phyloP scores from a whole-genome alignment of 2,329 filamentous ascomycete genomes.

The Boeremia lycopersici region DNA sequence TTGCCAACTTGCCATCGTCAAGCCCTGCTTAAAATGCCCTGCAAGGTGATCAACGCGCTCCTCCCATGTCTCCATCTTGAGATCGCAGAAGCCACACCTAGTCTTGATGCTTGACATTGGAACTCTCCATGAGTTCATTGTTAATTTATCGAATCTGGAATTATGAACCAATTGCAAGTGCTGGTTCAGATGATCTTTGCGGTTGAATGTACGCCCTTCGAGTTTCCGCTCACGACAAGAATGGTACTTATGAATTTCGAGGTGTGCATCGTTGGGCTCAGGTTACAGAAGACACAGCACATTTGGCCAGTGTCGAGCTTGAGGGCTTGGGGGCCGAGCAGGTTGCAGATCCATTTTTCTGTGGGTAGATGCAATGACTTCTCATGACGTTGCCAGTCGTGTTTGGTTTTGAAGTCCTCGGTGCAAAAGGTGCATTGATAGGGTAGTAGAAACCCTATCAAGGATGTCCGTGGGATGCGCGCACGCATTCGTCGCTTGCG shows the following conservation, averaged over 20 bases:
- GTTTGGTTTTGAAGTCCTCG: constrained; percentile 38
- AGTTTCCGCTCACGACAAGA: constrained; percentile 29
- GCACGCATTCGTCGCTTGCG: constrained; percentile 12
- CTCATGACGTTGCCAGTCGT: constrained; percentile 40
- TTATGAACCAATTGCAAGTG: constrained; percentile 35
- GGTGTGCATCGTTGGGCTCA: constrained; percentile 9
- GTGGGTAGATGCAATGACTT: constrained; percentile 37
- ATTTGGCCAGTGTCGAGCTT: constrained; percentile 11
- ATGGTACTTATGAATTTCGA: constrained; percentile 28
- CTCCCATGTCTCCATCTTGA: constrained; percentile 27
- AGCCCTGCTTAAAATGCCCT: constrained; percentile 33
- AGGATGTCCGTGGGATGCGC: constrained; percentile 17
- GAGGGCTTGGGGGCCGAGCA: constrained; percentile 5
- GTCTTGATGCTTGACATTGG: constrained; percentile 30
- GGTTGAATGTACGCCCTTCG: constrained; percentile 34
- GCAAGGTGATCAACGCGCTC: constrained; percentile 34
- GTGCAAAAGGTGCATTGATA: constrained; percentile 42
- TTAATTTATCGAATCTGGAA: constrained; percentile 40
- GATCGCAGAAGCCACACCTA: constrained; percentile 33
- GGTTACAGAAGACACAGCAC: constrained; percentile 17
- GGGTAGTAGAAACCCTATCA: constrained; percentile 18
- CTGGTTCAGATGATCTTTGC: constrained; percentile 39
- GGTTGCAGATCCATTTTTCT: constrained; percentile 33
- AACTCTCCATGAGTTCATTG: constrained; percentile 35
- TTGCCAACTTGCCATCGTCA: constrained; percentile 34